Evolutionary conservation across 352 stramenopile genomes (phyloP).

Genomic region (Thalassiosira mediterranea): DNA sequence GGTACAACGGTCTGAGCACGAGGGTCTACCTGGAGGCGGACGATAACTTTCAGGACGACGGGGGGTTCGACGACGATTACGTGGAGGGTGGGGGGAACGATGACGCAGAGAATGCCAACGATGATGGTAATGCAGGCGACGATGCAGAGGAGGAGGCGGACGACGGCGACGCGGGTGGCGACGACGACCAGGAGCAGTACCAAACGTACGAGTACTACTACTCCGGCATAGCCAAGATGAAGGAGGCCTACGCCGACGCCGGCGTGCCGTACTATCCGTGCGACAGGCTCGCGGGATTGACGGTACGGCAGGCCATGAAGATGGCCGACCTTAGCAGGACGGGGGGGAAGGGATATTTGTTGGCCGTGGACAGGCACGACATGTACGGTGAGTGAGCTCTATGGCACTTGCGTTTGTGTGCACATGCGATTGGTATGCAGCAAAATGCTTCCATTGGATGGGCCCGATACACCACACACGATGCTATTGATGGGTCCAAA

Average conservation of each 20-base stretch:
- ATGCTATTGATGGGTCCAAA: too few species aligned
- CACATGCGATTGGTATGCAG: too few species aligned
- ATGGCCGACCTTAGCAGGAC: conserved; percentile 39
- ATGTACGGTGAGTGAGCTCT: conserved; percentile 47
- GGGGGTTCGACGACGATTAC: conserved; percentile 9
- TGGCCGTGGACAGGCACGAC: conserved; percentile 74
- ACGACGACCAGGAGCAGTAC: conserved; percentile 14
- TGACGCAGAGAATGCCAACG: conserved; percentile 2
- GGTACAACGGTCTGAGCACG: conserved; percentile 33
- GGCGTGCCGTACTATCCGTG: conserved; percentile 65
- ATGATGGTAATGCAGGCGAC: conserved; percentile 1
- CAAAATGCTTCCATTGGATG: background rate
- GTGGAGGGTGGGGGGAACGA: conserved; percentile 6
- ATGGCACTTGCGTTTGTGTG: conserved; percentile 1
- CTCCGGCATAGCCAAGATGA: conserved; percentile 50
- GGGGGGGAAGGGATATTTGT: conserved; percentile 58
- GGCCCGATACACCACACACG: background rate
- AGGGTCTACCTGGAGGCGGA: conserved; percentile 22
- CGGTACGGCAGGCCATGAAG: conserved; percentile 59
- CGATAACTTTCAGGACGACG: conserved; percentile 22
- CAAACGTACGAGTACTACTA: conserved; percentile 26
- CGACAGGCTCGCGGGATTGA: conserved; percentile 56
- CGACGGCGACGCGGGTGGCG: too few species aligned
- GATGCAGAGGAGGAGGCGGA: too few species aligned
- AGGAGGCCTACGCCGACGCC: conserved; percentile 53